These are phyloP conservation scores for Rhodamnia rubescens DNA, from an alignment of 345 rosid genomes.

Conservation along the genomic window DNA sequence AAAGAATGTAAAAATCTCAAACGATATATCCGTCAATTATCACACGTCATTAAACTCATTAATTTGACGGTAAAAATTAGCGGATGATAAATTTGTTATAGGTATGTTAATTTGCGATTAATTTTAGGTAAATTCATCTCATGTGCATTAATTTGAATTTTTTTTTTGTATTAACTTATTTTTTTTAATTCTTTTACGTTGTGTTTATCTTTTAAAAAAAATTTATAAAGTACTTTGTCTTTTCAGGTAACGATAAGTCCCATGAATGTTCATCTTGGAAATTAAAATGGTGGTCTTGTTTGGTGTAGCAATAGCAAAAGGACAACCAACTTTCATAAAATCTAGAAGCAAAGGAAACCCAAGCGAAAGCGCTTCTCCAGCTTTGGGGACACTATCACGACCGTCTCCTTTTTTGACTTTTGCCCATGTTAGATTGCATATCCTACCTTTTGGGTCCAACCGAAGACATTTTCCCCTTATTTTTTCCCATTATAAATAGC, in stretches of 20 bases:
- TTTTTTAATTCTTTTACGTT: too few species aligned
- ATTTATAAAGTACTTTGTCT: too few species aligned
- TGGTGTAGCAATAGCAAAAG: neutral
- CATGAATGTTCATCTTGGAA: neutral
- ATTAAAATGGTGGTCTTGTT: neutral
- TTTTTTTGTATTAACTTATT: too few species aligned
- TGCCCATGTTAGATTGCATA: neutral
- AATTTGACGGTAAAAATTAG: too few species aligned
- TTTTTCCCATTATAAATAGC: neutral
- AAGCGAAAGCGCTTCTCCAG: neutral
- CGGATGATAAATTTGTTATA: too few species aligned
- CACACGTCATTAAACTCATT: too few species aligned
- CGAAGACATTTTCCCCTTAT: neutral
- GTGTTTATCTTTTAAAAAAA: too few species aligned
- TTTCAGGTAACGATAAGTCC: neutral
- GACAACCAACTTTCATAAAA: neutral
- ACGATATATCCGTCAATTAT: too few species aligned
- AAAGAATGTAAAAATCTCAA: too few species aligned
- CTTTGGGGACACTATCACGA: neutral
- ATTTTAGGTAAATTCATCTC: too few species aligned
- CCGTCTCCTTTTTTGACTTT: neutral
- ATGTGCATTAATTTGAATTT: rapidly evolving
- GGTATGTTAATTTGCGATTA: too few species aligned
- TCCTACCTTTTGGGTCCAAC: neutral
- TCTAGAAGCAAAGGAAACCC: neutral